A percentile compares a stretch with the other conserved stretches of the same genome.
Evolutionary conservation across 495 filamentous ascomycete species (phyloP).

Genomic region (Hapsidospora chrysogenum): DNA sequence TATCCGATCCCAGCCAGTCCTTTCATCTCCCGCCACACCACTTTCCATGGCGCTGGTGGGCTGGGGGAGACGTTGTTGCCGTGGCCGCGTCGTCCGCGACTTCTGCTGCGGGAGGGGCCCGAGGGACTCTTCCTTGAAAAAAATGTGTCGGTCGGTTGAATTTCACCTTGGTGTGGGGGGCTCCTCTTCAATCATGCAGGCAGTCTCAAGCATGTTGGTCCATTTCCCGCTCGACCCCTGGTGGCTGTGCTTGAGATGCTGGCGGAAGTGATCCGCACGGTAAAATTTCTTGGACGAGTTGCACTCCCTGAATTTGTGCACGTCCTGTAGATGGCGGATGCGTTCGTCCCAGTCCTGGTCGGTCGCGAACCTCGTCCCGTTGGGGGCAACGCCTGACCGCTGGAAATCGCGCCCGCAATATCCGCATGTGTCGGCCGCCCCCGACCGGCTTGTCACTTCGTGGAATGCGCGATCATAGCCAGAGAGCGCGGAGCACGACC

Average conservation of each 20-base stretch:
- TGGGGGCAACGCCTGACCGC: conserved; percentile 30
- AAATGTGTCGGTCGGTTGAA: too few relatives aligned
- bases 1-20: too few relatives aligned
- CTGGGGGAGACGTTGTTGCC: too few relatives aligned
- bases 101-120: too few relatives aligned
- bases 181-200: conserved; percentile 88
- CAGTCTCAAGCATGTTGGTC: conserved; percentile 95
- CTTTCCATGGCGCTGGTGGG: too few relatives aligned
- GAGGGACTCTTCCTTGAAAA: too few relatives aligned
- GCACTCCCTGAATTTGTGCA: conserved; percentile 96
- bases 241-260: conserved; percentile 97
- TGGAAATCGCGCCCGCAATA: conserved; percentile 93
- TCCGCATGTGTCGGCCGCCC: conserved; percentile 66
- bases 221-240: conserved; percentile 93
- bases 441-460: conserved; percentile 41
- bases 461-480: conserved; percentile 74
- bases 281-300: conserved; percentile 98
- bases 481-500: conserved; percentile 85
- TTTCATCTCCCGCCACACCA: too few relatives aligned
- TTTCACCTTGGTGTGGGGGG: conserved; percentile 10
- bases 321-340: conserved; percentile 68
- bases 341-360: conserved; percentile 68
- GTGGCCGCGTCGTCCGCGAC: too few relatives aligned
- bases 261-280: conserved; percentile 92
- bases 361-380: conserved; percentile 16